Evolutionary conservation across 495 filamentous ascomycete genomes (phyloP).

Genomic region (Tetracladium setigerum): DNA sequence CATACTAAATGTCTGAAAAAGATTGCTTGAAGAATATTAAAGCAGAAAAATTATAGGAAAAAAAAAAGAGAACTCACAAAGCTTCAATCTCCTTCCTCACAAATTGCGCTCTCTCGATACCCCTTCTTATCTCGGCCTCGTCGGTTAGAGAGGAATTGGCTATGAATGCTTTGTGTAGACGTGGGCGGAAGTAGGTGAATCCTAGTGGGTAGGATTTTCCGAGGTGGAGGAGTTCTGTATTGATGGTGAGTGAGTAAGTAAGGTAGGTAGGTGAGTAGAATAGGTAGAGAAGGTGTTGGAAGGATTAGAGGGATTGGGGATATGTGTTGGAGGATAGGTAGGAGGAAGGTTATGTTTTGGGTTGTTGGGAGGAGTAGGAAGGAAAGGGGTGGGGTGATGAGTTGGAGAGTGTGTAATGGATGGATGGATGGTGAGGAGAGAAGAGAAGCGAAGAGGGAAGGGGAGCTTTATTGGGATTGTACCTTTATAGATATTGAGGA

Average conservation of each 20-base stretch:
- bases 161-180: constrained; percentile 79
- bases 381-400: neutral
- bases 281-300: no score
- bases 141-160: constrained; percentile 62
- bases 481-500: constrained; percentile 92
- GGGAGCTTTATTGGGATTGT: constrained; percentile 11
- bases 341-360: neutral
- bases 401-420: neutral
- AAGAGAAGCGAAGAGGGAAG: neutral
- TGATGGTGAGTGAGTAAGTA: no score
- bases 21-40: no score
- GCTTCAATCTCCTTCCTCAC: constrained; percentile 94
- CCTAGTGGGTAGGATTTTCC: constrained; percentile 85
- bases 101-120: constrained; percentile 72
- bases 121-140: constrained; percentile 65
- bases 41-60: neutral
- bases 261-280: no score
- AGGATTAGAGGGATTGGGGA: no score
- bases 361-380: neutral
- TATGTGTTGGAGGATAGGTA: neutral
- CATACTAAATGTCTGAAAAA: no score
- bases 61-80: constrained; percentile 50
- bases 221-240: constrained; percentile 72
- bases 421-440: no score
- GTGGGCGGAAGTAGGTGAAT: constrained; percentile 71